Base-by-base conservation (phyloP, 2,329 filamentous ascomycete genomes). In the Sporothrix brunneoviolacea region DNA sequence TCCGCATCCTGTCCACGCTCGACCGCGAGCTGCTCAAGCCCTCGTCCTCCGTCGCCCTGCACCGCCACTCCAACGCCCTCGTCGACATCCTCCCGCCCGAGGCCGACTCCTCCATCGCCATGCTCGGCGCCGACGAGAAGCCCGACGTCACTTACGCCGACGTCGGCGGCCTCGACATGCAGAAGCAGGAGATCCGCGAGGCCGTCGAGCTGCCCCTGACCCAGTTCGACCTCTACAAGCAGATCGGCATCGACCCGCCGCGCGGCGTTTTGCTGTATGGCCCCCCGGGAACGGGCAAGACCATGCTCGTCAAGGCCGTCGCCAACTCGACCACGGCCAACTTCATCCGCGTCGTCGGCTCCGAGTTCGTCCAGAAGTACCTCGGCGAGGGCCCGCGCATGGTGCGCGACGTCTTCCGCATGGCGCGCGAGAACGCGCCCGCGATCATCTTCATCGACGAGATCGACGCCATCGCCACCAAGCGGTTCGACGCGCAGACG, bases 361-460 rank as follows among this genome's bases (percentile, higher is more conserved):
- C 91, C 53, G 93, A 98, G 67, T 97, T 98, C 63, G 93, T 98
- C 48, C 93, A 98, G 67, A 98, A 98, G 72, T 98, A 98, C 64
- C 79, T 98, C 2, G 93, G 93, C 67, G 93, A 98, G 68, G 93
- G 93, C 46, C 93, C 93, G 48, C 88, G 93, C 59, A 98, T 98
- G 93, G 93, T 98, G 48, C 88, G 93, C 63, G 93, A 98, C 67
- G 93, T 98, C 36, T 98, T 98, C 80, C 82, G 93, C 56, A 98
- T 98, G 93, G 93, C 93, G 33, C 85, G 93, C 56, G 93, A 98
- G 75, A 98, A 98, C 74, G 91, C 90, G 1, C 93, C 93, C 0
- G 87, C 91, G 53, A 98, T 98, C 68, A 98, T 98, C 71, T 98
- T 98, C 77, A 98, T 98, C 66, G 93, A 98, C 66, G 93, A 98